phyloP scores from a whole-genome alignment of 768 basidiomycete species.

The Lentinula sp. region DNA sequence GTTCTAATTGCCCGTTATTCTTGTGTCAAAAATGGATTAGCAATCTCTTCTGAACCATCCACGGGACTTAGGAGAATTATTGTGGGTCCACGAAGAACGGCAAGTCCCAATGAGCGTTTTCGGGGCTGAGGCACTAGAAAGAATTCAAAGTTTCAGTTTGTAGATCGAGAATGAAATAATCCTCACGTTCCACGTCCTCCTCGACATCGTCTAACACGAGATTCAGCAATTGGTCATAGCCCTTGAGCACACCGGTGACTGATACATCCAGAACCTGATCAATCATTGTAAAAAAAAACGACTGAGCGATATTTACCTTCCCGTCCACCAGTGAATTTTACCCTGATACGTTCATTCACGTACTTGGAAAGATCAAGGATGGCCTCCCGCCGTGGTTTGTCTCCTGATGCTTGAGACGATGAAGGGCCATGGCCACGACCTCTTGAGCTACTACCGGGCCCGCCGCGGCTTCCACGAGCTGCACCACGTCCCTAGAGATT shows the following conservation, averaged over 20 bases:
- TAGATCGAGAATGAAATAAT: conserved; percentile 8
- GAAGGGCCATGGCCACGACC: conserved; percentile 32
- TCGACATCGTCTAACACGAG: conserved; percentile 95
- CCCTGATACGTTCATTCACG: conserved; percentile 84
- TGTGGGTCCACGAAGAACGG: conserved; percentile 90
- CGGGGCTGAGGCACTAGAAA: conserved; percentile 62
- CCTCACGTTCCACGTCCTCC: conserved; percentile 69
- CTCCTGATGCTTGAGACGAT: conserved; percentile 40
- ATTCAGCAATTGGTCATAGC: conserved; percentile 94
- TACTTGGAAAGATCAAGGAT: conserved; percentile 96
- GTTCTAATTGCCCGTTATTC: conserved; percentile 33
- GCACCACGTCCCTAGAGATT: conserved; percentile 54
- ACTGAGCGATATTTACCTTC: conserved; percentile 59
- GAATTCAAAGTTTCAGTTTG: conserved; percentile 1
- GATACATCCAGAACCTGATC: conserved; percentile 4
- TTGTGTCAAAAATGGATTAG: conserved; percentile 78
- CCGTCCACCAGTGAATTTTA: conserved; percentile 97
- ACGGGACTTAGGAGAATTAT: conserved; percentile 92
- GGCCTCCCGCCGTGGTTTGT: conserved; percentile 87
- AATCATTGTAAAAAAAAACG: no score
- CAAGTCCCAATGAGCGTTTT: conserved; percentile 70
- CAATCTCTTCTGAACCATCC: conserved; percentile 92
- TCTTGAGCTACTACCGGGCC: neutral
- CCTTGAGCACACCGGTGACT: conserved; percentile 93
- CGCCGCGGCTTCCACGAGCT: conserved; percentile 33